phyloP scores from a whole-genome alignment of 202 grass and related monocot genomes.

The Thinopyrum obtusiflorum region DNA sequence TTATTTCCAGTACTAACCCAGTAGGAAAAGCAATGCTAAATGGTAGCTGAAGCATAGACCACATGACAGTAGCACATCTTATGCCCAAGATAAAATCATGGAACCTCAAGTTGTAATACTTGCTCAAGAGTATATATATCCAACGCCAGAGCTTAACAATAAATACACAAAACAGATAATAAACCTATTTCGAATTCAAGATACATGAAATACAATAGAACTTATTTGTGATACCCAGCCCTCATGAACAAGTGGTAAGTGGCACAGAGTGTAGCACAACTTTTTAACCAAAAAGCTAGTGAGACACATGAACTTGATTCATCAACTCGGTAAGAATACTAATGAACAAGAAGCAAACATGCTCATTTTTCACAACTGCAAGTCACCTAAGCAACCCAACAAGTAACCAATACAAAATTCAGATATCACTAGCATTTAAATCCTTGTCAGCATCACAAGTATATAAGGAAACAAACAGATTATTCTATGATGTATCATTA shows the following conservation, averaged over 20 bases:
- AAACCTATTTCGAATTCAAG: not conserved
- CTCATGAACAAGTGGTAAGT: not conserved
- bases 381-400: not conserved
- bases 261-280: not conserved
- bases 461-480: not conserved
- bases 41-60: constrained; percentile 11
- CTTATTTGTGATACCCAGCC: not conserved
- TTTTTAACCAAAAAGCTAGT: not conserved
- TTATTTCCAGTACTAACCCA: constrained; percentile 6
- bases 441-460: not conserved
- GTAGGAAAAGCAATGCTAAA: not conserved
- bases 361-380: not conserved
- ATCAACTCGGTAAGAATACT: not conserved
- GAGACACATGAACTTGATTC: not conserved
- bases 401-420: constrained; percentile 1
- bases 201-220: not conserved
- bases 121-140: constrained; percentile 4
- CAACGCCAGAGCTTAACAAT: not conserved
- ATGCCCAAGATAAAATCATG: constrained; percentile 14
- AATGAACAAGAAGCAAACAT: not conserved
- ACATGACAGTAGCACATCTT: not conserved
- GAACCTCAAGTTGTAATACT: constrained; percentile 21
- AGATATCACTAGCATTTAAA: constrained; percentile 7
- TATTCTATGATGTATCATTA: not conserved
- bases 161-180: not conserved